A percentile compares a stretch with the other conserved stretches of the same genome.
Evolutionary conservation across 768 basidiomycete genomes (phyloP).

Genomic region (Chalciporus chontae): DNA sequence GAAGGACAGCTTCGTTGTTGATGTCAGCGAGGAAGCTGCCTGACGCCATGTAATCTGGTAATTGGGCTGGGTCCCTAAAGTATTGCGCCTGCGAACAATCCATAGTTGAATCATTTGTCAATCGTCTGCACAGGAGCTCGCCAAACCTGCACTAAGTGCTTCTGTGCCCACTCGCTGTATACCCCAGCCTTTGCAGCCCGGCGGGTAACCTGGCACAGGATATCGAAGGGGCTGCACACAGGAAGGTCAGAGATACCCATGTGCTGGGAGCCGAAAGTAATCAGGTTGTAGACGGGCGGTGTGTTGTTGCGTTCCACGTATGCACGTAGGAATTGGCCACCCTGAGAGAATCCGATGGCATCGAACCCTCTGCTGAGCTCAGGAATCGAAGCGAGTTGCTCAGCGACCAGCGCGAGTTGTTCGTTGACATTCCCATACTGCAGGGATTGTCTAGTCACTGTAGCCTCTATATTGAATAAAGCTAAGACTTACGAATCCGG

Average conservation of each 20-base stretch:
- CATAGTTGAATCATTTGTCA: not conserved
- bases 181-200: constrained; percentile 59
- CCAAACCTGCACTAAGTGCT: constrained; percentile 66
- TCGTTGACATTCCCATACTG: constrained; percentile 78
- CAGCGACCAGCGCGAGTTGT: constrained; percentile 62
- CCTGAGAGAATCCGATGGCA: constrained; percentile 88
- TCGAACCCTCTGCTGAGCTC: constrained; percentile 74
- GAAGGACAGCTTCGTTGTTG: constrained; percentile 67
- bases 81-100: constrained; percentile 67
- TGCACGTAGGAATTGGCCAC: constrained; percentile 84
- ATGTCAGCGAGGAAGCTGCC: constrained; percentile 70
- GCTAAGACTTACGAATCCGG: constrained; percentile 62
- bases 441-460: constrained; percentile 1
- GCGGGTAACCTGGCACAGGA: constrained; percentile 67
- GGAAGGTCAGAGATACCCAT: constrained; percentile 84
- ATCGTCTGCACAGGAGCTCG: not conserved
- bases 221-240: constrained; percentile 56
- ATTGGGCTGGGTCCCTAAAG: constrained; percentile 67
- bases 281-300: constrained; percentile 74
- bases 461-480: not conserved
- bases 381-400: constrained; percentile 59
- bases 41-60: constrained; percentile 52
- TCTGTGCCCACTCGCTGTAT: constrained; percentile 74
- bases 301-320: constrained; percentile 74
- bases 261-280: constrained; percentile 86